Conservation (phyloP, 352 stramenopile species). For the Phytophthora uliginosa region DNA sequence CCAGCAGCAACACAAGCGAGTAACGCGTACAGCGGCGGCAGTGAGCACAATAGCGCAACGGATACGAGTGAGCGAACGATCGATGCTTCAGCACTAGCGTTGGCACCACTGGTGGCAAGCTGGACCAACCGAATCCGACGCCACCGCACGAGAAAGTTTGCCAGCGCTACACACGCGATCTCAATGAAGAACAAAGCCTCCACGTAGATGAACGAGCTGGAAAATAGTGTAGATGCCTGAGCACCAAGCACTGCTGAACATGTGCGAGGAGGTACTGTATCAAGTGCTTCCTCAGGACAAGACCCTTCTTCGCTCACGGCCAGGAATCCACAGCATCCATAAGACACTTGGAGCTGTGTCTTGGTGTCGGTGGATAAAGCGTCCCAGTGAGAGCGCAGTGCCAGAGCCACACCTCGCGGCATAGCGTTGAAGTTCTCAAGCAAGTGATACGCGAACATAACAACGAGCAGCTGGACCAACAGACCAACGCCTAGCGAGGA, state of each 20-base stretch:
- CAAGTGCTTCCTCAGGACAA: constrained; percentile 64
- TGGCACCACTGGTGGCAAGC: constrained; percentile 27
- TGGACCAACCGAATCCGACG: constrained; percentile 50
- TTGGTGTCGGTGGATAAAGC: constrained; percentile 26
- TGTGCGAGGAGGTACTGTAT: constrained; percentile 43
- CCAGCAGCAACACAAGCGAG: constrained; percentile 33
- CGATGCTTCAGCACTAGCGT: constrained; percentile 22
- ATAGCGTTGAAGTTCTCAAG: constrained; percentile 51
- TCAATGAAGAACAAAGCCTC: constrained; percentile 47
- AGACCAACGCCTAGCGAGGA: constrained; percentile 39
- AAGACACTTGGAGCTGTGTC: constrained; percentile 44
- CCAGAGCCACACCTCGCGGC: constrained; percentile 34
- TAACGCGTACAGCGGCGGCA: constrained; percentile 50
- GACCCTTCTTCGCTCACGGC: constrained; percentile 39
- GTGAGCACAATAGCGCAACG: constrained; percentile 44
- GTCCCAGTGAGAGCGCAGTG: constrained; percentile 42
- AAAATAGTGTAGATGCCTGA: constrained; percentile 47
- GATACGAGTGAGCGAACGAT: constrained; percentile 48
- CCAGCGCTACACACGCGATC: constrained; percentile 41
- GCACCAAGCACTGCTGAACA: constrained; percentile 42
- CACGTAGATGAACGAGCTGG: constrained; percentile 49
- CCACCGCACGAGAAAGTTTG: constrained; percentile 68
- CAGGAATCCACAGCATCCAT: constrained; percentile 68
- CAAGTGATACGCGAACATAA: constrained; percentile 48
- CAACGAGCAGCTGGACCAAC: constrained; percentile 43